Conservation (phyloP, 495 filamentous ascomycete species). For the Aspergillus sclerotioniger region DNA sequence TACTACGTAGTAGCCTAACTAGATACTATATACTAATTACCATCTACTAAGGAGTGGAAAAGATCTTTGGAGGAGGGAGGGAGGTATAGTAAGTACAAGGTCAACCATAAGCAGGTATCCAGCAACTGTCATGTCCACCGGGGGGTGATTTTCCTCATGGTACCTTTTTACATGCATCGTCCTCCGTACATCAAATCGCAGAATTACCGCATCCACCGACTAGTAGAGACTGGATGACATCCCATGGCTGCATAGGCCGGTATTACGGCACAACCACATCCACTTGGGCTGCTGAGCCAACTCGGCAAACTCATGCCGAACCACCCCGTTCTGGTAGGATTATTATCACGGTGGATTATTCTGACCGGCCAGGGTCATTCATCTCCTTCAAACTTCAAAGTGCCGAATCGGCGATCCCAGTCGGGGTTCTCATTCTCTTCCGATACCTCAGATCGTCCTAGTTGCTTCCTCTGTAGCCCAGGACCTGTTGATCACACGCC, state of each 20-base stretch:
- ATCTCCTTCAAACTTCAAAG: no score
- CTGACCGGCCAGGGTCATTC: no score
- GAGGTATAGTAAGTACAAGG: background rate
- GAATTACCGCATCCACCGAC: background rate
- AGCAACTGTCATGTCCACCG: no score
- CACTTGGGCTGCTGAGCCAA: background rate
- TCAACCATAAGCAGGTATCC: background rate
- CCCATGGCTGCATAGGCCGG: slow-evolving; percentile 17
- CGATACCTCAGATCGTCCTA: background rate
- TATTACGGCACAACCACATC: slow-evolving; percentile 22
- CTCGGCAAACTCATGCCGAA: slow-evolving; percentile 24
- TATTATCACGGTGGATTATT: no score
- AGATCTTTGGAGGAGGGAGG: background rate
- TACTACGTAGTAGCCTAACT: no score
- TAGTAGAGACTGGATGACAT: background rate
- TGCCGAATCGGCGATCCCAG: background rate
- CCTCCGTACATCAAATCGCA: background rate
- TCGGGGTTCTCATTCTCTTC: slow-evolving; percentile 5
- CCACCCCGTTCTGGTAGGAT: no score
- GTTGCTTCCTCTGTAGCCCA: background rate
- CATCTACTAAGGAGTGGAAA: background rate
- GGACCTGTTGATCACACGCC: slow-evolving; percentile 8
- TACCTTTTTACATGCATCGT: background rate
- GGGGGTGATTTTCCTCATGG: no score
- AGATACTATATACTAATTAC: no score